Evolutionary conservation across 2,329 filamentous ascomycete genomes (phyloP).

Genomic region (Cyphellophora attinorum): DNA sequence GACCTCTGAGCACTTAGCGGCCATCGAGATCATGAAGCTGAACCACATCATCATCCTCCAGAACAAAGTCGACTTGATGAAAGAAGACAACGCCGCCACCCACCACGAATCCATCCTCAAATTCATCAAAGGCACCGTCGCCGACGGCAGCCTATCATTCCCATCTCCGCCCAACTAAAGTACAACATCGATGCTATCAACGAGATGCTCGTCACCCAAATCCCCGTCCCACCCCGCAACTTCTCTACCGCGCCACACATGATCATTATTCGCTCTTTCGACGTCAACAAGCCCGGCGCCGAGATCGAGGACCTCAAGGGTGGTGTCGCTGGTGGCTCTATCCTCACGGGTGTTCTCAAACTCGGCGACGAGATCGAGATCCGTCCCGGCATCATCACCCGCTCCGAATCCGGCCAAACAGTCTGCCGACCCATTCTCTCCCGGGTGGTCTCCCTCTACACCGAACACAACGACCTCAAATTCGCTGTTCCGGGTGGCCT

Average conservation of each 20-base stretch:
- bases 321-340: conserved; percentile 94
- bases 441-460: conserved; percentile 87
- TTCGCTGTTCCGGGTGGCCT: conserved; percentile 96
- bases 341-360: conserved; percentile 93
- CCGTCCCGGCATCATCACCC: conserved; percentile 92
- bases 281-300: conserved; percentile 98
- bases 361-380: conserved; percentile 98
- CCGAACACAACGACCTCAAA: conserved; percentile 96
- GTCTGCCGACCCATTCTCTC: conserved; percentile 97
- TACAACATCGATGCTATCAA: conserved; percentile 99
- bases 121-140: conserved; percentile 95
- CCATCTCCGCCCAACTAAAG: conserved; percentile 94
- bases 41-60: conserved; percentile 99
- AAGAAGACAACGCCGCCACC: conserved; percentile 83
- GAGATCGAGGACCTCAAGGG: conserved; percentile 98
- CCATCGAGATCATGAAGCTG: conserved; percentile 99
- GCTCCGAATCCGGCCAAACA: conserved; percentile 85
- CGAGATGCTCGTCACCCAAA: conserved; percentile 89
- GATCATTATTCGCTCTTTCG: conserved; percentile 98
- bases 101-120: conserved; percentile 97
- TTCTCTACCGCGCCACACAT: conserved; percentile 91
- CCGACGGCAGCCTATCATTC: conserved; percentile 88
- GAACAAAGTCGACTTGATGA: conserved; percentile 99
- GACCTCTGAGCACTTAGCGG: conserved; percentile 95
- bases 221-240: conserved; percentile 83